Conservation (phyloP, 225 moss, liverwort and hornwort genomes). For the Polytrichum commune region DNA sequence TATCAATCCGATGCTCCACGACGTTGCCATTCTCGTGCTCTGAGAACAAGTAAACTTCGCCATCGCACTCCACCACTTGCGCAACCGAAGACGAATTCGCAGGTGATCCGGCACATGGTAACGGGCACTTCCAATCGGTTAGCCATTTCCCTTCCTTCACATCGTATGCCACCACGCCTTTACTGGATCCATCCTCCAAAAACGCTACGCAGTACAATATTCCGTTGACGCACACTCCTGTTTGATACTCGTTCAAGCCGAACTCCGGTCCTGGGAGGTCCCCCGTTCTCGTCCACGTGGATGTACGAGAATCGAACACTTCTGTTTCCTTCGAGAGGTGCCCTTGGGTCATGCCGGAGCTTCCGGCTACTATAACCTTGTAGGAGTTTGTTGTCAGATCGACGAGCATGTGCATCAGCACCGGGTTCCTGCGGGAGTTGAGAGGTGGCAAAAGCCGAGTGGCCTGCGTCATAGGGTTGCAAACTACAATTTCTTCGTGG, state of each 20-base stretch:
- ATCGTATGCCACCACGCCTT: conserved; percentile 25
- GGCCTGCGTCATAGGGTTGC: conserved; percentile 1
- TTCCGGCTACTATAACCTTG: conserved; percentile 27
- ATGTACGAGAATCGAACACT: conserved; percentile 17
- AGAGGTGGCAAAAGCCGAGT: conserved; percentile 9
- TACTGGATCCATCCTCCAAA: conserved; percentile 11
- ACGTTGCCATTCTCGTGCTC: conserved; percentile 9
- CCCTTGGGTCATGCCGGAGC: neutral
- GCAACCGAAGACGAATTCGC: neutral
- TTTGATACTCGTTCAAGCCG: conserved; percentile 28
- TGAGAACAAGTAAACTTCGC: conserved; percentile 11
- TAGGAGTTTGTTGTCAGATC: neutral
- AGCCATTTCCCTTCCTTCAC: conserved; percentile 17
- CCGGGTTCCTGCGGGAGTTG: conserved; percentile 15
- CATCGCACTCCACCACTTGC: conserved; percentile 15
- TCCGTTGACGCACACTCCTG: conserved; percentile 3
- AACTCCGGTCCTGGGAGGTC: conserved; percentile 31
- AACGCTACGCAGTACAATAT: conserved; percentile 20
- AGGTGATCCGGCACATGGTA: conserved; percentile 5
- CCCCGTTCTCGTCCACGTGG: conserved; percentile 13
- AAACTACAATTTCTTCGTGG: neutral
- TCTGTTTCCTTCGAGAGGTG: conserved; percentile 24
- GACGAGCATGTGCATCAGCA: conserved; percentile 13
- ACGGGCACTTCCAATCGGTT: neutral
- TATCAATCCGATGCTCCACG: conserved; percentile 7